Evolutionary conservation across 2,329 filamentous ascomycete genomes (phyloP).

Genomic region (Aspergillus quadrilineatus): DNA sequence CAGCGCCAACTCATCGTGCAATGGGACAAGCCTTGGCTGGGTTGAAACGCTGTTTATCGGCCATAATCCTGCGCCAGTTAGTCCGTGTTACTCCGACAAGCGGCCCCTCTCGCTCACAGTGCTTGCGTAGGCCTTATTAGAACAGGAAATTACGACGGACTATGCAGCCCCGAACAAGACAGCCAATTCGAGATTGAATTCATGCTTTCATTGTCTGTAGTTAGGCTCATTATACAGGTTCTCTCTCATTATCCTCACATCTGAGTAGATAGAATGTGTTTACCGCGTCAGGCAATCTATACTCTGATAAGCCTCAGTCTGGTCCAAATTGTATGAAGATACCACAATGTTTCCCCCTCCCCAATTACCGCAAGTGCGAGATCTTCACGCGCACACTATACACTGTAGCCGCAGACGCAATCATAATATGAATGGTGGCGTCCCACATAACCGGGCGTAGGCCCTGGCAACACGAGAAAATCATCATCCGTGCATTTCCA

Average conservation of each 20-base stretch:
- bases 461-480: neutral
- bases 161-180: neutral
- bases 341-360: neutral
- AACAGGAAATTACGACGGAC: neutral
- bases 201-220: neutral
- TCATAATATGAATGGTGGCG: neutral
- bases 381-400: neutral
- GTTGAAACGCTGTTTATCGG: neutral
- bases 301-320: neutral
- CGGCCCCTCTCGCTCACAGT: neutral
- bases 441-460: neutral
- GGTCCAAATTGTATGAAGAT: neutral
- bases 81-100: neutral
- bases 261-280: neutral
- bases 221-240: neutral
- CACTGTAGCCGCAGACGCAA: neutral
- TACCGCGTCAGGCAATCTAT: neutral
- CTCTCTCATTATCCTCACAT: neutral
- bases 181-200: neutral
- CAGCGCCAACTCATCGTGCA: conserved; percentile 9
- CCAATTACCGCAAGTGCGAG: neutral
- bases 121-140: neutral
- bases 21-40: conserved; percentile 7
- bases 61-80: neutral
- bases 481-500: neutral